Evolutionary conservation across 2,329 filamentous ascomycete genomes (phyloP), one percentile per base, ranked within the genome.

Genomic region (Xylariaceae sp.): DNA sequence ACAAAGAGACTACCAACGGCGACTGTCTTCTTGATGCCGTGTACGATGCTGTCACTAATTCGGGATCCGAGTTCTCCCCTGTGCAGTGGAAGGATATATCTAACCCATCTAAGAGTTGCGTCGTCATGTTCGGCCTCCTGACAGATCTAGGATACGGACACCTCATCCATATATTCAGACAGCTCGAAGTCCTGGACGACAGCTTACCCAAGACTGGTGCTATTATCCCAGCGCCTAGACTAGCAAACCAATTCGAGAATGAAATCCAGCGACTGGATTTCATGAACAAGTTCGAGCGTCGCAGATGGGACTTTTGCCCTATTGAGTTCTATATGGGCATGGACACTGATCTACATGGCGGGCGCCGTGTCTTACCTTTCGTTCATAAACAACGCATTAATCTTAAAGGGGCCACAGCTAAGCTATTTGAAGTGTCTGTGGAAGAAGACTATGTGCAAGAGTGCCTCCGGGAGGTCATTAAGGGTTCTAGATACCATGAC

Each of bases 341-440:
- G 15, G 45, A 49, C 26, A 40, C n/a, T n/a, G 47, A 26, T 23
- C 26, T 42, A 8, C 7, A 16, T 3, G 27, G 20, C 26, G 44
- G 45, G 18, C 56, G 42, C 4, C 40, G 45, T 27, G 45, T 59
- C 30, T 50, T 59, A 41, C 57, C 57, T 11, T 59, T 59, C 29
- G 54, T 46, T 21, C 40, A 30, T 18, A 46, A 45, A 3, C 39
- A 54, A 10, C 39, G 16, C 13, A 47, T 57, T 15, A 59, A 55
- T 24, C n/a, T 26, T 10, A 60, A 57, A 24, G 58, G 58, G 6
- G 55, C 41, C 29, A 58, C 58, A 29, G 58, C 58, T 8, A 33
- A 53, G 37, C 42, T 60, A 8, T 60, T 27, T 15, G 55, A 55
- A 33, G 55, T 60, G 2, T 51, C 45, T 23, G 49, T 60, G 3